Evolutionary conservation across 495 filamentous ascomycete genomes (phyloP).

Genomic region (Peziza echinospora): DNA sequence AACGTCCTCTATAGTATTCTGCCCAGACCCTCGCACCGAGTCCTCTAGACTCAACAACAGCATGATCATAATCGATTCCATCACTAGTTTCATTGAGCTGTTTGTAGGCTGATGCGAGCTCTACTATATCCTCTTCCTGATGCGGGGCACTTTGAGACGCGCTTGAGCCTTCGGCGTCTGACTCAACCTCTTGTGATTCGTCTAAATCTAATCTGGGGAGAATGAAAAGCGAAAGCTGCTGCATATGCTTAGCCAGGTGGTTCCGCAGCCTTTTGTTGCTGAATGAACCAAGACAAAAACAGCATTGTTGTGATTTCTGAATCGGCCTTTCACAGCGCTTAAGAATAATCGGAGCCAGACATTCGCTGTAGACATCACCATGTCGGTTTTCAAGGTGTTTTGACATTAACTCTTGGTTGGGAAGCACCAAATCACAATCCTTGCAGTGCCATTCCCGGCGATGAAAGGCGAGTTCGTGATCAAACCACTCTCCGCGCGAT

Average conservation of each 20-base stretch:
- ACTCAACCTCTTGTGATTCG: no score
- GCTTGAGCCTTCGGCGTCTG: no score
- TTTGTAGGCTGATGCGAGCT: no score
- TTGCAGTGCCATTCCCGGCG: slow-evolving; percentile 13
- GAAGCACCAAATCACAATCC: background rate
- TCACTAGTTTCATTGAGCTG: no score
- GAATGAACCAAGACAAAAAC: background rate
- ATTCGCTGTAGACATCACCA: background rate
- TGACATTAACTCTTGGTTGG: background rate
- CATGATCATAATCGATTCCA: no score
- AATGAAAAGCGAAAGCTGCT: background rate
- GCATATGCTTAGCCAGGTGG: background rate
- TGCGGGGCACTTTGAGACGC: no score
- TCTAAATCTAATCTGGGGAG: no score
- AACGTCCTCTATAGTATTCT: no score
- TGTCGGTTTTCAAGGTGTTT: background rate
- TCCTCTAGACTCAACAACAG: no score
- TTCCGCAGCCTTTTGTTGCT: background rate
- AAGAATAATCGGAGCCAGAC: background rate
- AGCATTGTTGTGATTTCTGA: background rate
- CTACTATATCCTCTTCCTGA: no score
- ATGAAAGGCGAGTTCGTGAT: slow-evolving; percentile 12
- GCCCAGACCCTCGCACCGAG: no score
- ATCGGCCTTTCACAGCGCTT: background rate
- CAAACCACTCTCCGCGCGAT: slow-evolving; percentile 13